Base-by-base conservation (phyloP, 495 filamentous ascomycete genomes). In the Penicillium silybi region DNA sequence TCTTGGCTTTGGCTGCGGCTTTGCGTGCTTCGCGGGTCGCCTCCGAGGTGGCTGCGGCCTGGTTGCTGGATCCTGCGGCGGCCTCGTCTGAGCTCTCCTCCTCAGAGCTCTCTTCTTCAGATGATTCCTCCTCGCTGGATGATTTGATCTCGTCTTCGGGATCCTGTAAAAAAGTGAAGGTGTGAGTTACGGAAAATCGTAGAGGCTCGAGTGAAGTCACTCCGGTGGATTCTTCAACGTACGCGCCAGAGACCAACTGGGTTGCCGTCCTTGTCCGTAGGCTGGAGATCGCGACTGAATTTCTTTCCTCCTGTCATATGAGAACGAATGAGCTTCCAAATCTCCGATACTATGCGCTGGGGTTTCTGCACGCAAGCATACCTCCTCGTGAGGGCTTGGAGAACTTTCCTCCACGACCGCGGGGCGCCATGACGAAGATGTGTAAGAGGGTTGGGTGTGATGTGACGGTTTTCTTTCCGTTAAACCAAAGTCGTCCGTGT, bases 381-480 rank as follows among this genome's bases (percentile, higher is more conserved):
- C 91, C 90, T 77, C 93, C 93, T 73, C 93, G 81, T 48, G 86
- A 88, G 53, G 87, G 90, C 76, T 98, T 98, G 72, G 81, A 86
- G 68, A 91, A 96, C 74, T 97, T 98, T 69, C 90, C 89, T 57
- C 87, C 90, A 59, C 91, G 85, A 61, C 89, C 89, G 51, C 74
- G 72, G 49, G 72, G 74, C 16, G 74, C 66, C 74, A 77, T 77
- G 17, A 53, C 65, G 52, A 52, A 38, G 37, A n/a, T 43, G 44
- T 40, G 11, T 29, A 47, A 16, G 15, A 2, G 25, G 3, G 17
- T 37, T 13, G 34, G 34, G n/a, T 35, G 40, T n/a, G 26, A 18
- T 34, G 10, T 5, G 8, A 29, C 16, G 4, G 22, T 13, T 44
- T 23, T 29, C 42, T 13, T 44, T 23, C 22, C 42, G 39, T 13